Evolutionary conservation across 257 asterid genomes (phyloP), one percentile per base, ranked within the genome.

Genomic region (Linderniella brevidens): DNA sequence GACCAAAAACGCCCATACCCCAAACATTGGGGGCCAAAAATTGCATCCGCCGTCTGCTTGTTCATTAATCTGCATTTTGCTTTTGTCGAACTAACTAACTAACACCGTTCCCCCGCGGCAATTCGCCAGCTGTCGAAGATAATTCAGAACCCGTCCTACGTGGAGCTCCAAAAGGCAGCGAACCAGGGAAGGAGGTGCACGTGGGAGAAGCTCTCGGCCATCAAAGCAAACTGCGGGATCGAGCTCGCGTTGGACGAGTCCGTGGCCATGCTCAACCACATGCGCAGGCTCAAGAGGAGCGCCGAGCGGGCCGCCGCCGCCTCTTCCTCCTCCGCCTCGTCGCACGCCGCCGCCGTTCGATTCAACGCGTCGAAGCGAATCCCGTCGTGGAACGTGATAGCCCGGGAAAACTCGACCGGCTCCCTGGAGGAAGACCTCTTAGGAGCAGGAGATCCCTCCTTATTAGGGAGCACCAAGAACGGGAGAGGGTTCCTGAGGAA

Each of bases 151-250:
- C 98, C 96, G 12, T 71, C 96, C 1, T 73, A 78, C 13, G 60
- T 55, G 49, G 98, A 88, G 48, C 74, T 81, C 53, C 96, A 81
- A 50, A 85, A 81, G 56, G 74, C 96, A 18, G 92, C 93, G 32
- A 76, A 84, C 58, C 98, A 88, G 58, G 98, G 98, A 19, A 69
- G 96, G 50, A 69, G 96, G 35, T 84, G 93, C 69, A 88, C 87
- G 8, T 88, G 96, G 96, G 98, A 88, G 81, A 88, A 88, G 68
- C 84, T 88, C 14, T 80, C 96, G 2, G 79, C 94, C 20, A 80
- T 88, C 12, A 88, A 84, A 74, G 94, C 93, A 13, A 88, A 88
- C 57, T 88, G 98, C 18, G 96, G 94, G 37, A 88, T 88, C 32
- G 98, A 88, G 47, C 92, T 88, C 36, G 93, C 87, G 44, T 92